phyloP scores from a whole-genome alignment of 1,284 basidiomycete genomes.

The Fomes fomentarius region DNA sequence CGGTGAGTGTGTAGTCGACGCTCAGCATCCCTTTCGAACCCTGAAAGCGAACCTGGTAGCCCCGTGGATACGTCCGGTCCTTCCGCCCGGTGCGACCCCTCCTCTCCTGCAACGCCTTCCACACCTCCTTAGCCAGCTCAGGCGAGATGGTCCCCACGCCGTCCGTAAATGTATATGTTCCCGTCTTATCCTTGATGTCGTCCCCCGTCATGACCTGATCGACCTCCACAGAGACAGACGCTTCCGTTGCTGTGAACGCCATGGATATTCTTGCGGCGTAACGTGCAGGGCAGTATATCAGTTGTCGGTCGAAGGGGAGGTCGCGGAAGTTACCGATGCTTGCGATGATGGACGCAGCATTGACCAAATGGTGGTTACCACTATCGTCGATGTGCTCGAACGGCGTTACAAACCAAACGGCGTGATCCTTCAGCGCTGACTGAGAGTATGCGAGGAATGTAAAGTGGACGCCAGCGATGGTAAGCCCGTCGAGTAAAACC shows the following conservation, averaged over 20 bases:
- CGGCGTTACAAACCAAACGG: constrained; percentile 62
- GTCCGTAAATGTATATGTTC: constrained; percentile 60
- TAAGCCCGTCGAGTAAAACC: constrained; percentile 47
- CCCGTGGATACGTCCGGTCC: constrained; percentile 44
- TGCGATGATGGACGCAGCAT: constrained; percentile 50
- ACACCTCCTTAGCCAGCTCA: constrained; percentile 61
- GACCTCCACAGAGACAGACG: constrained; percentile 51
- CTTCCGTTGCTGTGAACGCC: constrained; percentile 74
- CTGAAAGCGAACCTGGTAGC: constrained; percentile 62
- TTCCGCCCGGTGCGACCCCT: constrained; percentile 43
- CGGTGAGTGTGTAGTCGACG: constrained; percentile 58
- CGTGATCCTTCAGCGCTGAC: constrained; percentile 55
- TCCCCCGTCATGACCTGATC: constrained; percentile 49
- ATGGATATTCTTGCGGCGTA: constrained; percentile 74
- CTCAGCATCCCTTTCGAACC: constrained; percentile 75
- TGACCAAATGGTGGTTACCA: constrained; percentile 35
- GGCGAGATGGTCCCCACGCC: constrained; percentile 71
- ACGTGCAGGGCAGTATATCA: constrained; percentile 66
- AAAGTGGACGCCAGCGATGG: constrained; percentile 53
- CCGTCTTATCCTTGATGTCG: constrained; percentile 46
- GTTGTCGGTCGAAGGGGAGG: constrained; percentile 43
- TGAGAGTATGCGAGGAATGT: constrained; percentile 61
- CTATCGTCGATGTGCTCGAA: constrained; percentile 37
- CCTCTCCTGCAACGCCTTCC: constrained; percentile 42
- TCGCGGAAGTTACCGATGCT: constrained; percentile 57